Base-by-base conservation (phyloP, 164 flowering plant species). In the Tinospora cordifolia region DNA sequence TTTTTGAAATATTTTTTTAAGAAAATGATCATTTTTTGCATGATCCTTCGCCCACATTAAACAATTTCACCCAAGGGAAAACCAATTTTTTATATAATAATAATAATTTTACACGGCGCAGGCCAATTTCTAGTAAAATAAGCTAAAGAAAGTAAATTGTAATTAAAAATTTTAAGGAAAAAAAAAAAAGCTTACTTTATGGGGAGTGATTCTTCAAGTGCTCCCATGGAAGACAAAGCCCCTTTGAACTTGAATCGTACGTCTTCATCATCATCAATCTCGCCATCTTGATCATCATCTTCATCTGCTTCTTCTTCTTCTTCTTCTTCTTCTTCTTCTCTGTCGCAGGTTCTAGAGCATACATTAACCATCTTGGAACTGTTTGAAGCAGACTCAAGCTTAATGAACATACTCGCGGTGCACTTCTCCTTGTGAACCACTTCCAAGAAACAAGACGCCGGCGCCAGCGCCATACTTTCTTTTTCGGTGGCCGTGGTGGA, bases 181-280 rank as follows among this genome's bases (percentile, higher is more conserved):
- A 57, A 17, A 74, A 26, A 12, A 44, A 26, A 4, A 74, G 36
- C 80, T 80, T 15, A 89, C 93, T 89, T 89, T 81, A 84, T 83
- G 30, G 91, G 93, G 9, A 89, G 88, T 71, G 90, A 83, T 1
- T 86, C 91, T 69, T 87, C 91, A n/a, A 87, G 69, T 2, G 83
- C 78, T 22, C 62, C 81, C 77, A 89, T 58, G 60, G 85, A 83
- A 30, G 70, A 75, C 63, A 83, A 66, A 34, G 72, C 79, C 25
- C 81, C 80, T 8, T 70, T 75, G 24, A 70, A 57, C 47, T 72
- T 66, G 69, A 80, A 74, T 71, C 77, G 69, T 67, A 46, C 73
- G 8, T 66, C 83, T 17, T 68, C 85, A 41, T 74, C 84, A 21
- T 77, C 82, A 0, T 67, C 82, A n/a, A 67, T 76, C 0, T 75